A percentile compares a stretch with the other conserved stretches of the same genome.
Conservation (phyloP, 2,329 filamentous ascomycete genomes). For the Fusarium pilosicola region DNA sequence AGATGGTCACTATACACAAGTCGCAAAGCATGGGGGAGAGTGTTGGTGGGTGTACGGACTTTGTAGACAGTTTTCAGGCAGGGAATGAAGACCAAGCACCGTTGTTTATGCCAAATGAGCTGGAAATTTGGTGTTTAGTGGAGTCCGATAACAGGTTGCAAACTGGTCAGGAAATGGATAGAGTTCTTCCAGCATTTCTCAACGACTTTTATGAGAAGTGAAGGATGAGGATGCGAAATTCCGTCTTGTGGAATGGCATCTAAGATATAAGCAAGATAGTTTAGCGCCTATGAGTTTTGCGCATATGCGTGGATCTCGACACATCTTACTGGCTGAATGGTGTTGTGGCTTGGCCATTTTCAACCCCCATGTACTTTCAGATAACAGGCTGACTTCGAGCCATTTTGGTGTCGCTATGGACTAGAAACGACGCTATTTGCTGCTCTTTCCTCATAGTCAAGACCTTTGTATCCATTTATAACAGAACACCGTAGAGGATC, state of each 20-base stretch:
- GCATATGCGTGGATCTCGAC: not conserved
- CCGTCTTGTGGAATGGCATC: accelerated
- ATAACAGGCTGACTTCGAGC: too few relatives aligned
- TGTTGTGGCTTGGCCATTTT: not conserved
- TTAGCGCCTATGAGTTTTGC: not conserved
- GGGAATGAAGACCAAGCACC: too few relatives aligned
- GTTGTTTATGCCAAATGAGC: too few relatives aligned
- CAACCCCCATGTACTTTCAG: not conserved
- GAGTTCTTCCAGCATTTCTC: accelerated
- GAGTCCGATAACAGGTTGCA: not conserved
- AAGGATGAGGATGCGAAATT: not conserved
- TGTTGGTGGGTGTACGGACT: not conserved
- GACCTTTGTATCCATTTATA: too few relatives aligned
- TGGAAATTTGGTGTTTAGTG: not conserved
- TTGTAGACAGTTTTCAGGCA: too few relatives aligned
- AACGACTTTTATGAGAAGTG: not conserved
- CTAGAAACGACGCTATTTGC: too few relatives aligned
- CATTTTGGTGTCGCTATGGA: too few relatives aligned
- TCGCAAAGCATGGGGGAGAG: too few relatives aligned
- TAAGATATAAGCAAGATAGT: not conserved
- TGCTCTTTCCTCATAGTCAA: too few relatives aligned
- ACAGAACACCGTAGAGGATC: too few relatives aligned
- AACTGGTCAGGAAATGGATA: not conserved
- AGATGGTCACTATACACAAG: not conserved
- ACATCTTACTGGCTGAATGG: not conserved